These are phyloP conservation scores for Diplodia sapinea DNA, from an alignment of 2,329 filamentous ascomycete genomes.

Conservation along the genomic window DNA sequence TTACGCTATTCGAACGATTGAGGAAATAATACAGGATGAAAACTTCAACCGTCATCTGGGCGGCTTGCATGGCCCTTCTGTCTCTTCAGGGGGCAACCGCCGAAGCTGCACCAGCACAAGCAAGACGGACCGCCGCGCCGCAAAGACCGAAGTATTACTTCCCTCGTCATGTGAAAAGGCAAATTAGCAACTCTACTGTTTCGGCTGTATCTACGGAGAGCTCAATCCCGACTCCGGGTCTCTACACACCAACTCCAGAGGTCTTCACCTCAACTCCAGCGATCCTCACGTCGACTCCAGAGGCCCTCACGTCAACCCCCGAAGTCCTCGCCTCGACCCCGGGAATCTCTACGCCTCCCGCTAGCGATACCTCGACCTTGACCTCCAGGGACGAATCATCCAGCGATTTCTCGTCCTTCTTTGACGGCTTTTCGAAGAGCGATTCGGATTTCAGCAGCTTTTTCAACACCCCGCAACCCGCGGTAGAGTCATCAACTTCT, in stretches of 20 bases:
- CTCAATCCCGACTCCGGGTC: slow-evolving; percentile 4
- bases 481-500: slow-evolving; percentile 9
- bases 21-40: slow-evolving; percentile 49
- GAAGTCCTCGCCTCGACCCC: slow-evolving; percentile 4
- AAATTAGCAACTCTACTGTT: slow-evolving; percentile 42
- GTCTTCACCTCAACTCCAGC: slow-evolving; percentile 21
- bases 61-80: slow-evolving; percentile 53
- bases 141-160: slow-evolving; percentile 54
- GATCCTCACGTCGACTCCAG: slow-evolving; percentile 13
- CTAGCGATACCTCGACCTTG: slow-evolving; percentile 29
- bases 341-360: slow-evolving; percentile 20
- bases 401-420: slow-evolving; percentile 39
- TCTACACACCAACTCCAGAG: slow-evolving; percentile 22
- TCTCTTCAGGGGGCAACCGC: slow-evolving; percentile 53
- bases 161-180: slow-evolving; percentile 53
- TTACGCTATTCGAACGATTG: slow-evolving; percentile 4
- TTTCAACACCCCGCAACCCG: slow-evolving; percentile 29
- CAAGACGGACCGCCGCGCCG: slow-evolving; percentile 40
- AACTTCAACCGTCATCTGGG: slow-evolving; percentile 54
- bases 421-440: slow-evolving; percentile 39
- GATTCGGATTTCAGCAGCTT: slow-evolving; percentile 19
- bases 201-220: slow-evolving; percentile 34
- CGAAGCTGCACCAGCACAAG: slow-evolving; percentile 55
- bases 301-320: slow-evolving; percentile 10
- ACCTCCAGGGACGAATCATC: slow-evolving; percentile 25